phyloP scores from a whole-genome alignment of 2,329 filamentous ascomycete species.

The Stenocarpella maydis region DNA sequence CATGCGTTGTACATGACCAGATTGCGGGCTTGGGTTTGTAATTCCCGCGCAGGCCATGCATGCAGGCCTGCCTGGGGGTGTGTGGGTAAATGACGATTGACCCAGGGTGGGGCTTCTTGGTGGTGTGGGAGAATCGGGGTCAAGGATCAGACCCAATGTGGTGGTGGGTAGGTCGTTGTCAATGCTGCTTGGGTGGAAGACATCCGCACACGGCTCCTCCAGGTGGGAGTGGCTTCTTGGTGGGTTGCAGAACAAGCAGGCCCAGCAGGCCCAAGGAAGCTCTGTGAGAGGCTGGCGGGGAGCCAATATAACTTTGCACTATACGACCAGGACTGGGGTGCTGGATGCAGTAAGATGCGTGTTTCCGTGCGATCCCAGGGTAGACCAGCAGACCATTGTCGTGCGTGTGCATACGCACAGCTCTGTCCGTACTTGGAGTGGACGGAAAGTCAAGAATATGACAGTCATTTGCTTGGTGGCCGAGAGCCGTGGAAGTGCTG shows the following conservation, averaged over 20 bases:
- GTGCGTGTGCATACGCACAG: too few species aligned
- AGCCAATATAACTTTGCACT: slow-evolving; percentile 26
- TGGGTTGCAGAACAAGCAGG: slow-evolving; percentile 5
- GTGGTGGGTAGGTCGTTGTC: slow-evolving; percentile 20
- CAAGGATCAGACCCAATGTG: slow-evolving; percentile 26
- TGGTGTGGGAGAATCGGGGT: slow-evolving; percentile 30
- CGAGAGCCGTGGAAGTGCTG: not conserved
- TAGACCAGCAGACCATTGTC: not conserved
- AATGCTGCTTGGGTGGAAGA: too few species aligned
- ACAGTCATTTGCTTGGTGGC: not conserved
- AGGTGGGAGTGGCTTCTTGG: slow-evolving; percentile 1
- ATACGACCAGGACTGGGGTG: slow-evolving; percentile 26
- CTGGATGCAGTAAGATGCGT: slow-evolving; percentile 26
- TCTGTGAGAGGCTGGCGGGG: slow-evolving; percentile 5
- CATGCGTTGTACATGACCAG: slow-evolving; percentile 24
- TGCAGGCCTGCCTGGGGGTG: slow-evolving; percentile 21
- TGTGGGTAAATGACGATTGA: slow-evolving; percentile 35
- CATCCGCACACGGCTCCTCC: too few species aligned
- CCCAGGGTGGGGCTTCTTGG: slow-evolving; percentile 23
- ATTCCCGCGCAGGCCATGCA: slow-evolving; percentile 30
- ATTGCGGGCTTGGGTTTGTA: slow-evolving; percentile 31
- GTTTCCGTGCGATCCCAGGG: slow-evolving; percentile 21
- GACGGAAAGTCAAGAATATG: not conserved
- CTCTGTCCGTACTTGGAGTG: not conserved
- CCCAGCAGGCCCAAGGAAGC: not conserved